Percentiles rank a stretch among this genome's conserved stretches.
These are phyloP conservation scores for Hygrophoropsis aurantiaca DNA, from an alignment of 768 basidiomycete genomes.

Conservation along the genomic window DNA sequence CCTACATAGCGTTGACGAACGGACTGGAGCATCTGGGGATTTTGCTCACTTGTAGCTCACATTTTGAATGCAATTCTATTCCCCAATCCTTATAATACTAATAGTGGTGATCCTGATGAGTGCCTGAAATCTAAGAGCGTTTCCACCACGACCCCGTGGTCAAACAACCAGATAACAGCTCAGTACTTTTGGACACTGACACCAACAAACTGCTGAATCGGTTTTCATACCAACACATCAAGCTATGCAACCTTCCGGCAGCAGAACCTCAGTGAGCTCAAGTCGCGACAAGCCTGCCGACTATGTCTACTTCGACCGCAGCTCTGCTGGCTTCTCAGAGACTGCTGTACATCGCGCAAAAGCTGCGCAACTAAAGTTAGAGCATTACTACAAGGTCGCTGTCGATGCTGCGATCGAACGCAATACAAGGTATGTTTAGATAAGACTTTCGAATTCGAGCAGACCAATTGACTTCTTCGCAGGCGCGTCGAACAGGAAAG, in stretches of 20 bases:
- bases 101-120: too few relatives aligned
- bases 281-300: constrained; percentile 50
- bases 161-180: too few relatives aligned
- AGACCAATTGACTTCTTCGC: constrained; percentile 3
- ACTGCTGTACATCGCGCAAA: constrained; percentile 83
- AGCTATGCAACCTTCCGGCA: constrained; percentile 31
- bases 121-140: too few relatives aligned
- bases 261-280: constrained; percentile 20
- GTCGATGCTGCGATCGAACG: constrained; percentile 95
- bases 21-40: too few relatives aligned
- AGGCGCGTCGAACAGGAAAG: constrained; percentile 90
- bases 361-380: constrained; percentile 90
- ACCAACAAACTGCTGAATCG: too few relatives aligned
- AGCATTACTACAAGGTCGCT: constrained; percentile 95
- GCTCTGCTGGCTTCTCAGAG: constrained; percentile 72
- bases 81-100: too few relatives aligned
- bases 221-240: neutral
- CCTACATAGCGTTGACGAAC: too few relatives aligned
- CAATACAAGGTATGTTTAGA: constrained; percentile 69
- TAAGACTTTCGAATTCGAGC: neutral
- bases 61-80: too few relatives aligned
- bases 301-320: constrained; percentile 92
- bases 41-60: too few relatives aligned
- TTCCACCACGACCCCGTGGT: too few relatives aligned
- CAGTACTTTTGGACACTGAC: too few relatives aligned